phyloP scores from a whole-genome alignment of 208 protist species.

The Leptomonas pyrrhocoris region DNA sequence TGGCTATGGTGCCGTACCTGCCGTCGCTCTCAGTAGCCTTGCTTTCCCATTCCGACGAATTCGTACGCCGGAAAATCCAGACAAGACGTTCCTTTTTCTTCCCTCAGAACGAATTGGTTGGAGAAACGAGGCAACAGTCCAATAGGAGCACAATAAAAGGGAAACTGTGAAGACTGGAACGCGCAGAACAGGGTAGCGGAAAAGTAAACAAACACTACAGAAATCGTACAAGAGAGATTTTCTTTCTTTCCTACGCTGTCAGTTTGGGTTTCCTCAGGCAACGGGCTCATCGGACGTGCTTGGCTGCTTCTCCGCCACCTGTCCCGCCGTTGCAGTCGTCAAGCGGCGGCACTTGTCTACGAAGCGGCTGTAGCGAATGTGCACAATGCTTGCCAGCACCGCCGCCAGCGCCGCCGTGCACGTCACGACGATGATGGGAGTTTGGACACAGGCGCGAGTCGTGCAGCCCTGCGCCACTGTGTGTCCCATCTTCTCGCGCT shows the following conservation, averaged over 20 bases:
- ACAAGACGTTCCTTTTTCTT: too few relatives aligned
- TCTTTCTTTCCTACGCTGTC: not conserved
- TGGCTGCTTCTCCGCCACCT: not conserved
- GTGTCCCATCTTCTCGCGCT: slow-evolving; percentile 52
- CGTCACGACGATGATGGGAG: slow-evolving; percentile 57
- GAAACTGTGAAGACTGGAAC: not conserved
- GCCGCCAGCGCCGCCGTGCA: slow-evolving; percentile 40
- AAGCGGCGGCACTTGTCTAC: slow-evolving; percentile 25
- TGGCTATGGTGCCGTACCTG: not conserved
- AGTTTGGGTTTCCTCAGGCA: not conserved
- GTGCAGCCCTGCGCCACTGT: slow-evolving; percentile 43
- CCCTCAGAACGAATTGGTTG: not conserved
- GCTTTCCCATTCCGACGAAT: not conserved
- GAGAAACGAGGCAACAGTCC: not conserved
- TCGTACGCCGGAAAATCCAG: too few relatives aligned
- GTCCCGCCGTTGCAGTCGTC: slow-evolving; percentile 8
- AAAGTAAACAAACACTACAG: not conserved
- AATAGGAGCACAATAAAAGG: not conserved
- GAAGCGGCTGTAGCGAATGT: slow-evolving; percentile 63
- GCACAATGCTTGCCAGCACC: slow-evolving; percentile 41
- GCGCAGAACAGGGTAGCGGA: not conserved
- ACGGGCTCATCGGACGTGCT: slow-evolving; percentile 12
- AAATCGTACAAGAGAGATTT: too few relatives aligned
- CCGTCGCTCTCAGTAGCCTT: not conserved
- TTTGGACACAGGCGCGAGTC: slow-evolving; percentile 40